Evolutionary conservation across 75 land plant genomes (phyloP), one percentile per base, ranked within the genome.

Genomic region (Sequoia sempervirens): DNA sequence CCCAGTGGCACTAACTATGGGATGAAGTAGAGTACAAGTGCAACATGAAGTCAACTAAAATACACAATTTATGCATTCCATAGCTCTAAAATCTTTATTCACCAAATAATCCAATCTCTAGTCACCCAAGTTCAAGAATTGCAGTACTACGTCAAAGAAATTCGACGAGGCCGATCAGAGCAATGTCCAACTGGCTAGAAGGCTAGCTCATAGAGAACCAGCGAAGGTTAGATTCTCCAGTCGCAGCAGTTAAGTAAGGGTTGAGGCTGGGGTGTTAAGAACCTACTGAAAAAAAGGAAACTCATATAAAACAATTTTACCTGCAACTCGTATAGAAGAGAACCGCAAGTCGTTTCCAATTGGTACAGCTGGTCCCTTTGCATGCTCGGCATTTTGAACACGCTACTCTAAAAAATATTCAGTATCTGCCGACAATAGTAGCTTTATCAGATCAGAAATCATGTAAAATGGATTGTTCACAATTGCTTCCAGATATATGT

Each of bases 261-360:
- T 9, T 10, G 12, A 46, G 50, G 50, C 10, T 9, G 50, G 50
- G 50, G 12, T 50, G 53, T 50, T 13, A 12, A 12, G 14, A 12
- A 12, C 12, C 50, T 46, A 46, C 8, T 46, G 50, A 46, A 50
- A 50, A 53, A 53, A 46, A 32, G 0, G 3, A 3, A 30, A 8
- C 28, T 47, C 75, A 75, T 28, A 50, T 18, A 75, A 23, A 5
- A 20, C 17, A 54, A 26, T 5, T 47, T 81, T 38, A 93, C 96
- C 96, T 94, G 97, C 40, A 96, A 88, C 84, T 96, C 98, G 54
- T 89, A 88, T 18, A 96, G 91, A 80, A 96, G 91, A 56, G 94
- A 83, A 80, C 95, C 96, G 74, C 98, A 95, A 9, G 95, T 94
- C 74, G 98, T 96, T 53, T 92, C 94, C 85, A 90, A 82, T 75